Base-by-base conservation (phyloP, 2,329 filamentous ascomycete genomes). In the Colletotrichum filicis region DNA sequence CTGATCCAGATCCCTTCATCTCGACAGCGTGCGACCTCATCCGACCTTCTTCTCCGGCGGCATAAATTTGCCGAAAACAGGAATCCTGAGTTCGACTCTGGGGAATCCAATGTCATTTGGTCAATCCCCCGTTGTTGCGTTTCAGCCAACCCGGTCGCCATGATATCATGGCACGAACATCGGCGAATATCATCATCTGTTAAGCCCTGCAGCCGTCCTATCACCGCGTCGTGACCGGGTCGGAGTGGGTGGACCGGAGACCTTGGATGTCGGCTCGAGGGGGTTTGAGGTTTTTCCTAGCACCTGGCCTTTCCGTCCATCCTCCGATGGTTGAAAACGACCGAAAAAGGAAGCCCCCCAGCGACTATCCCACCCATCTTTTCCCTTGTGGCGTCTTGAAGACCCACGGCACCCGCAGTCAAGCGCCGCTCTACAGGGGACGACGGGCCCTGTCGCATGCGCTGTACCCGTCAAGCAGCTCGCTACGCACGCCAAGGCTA, bases 401-500 rank as follows among this genome's bases (percentile, higher is more conserved):
- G 66, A 49, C 14, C 66, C 60, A 69, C 67, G 60, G n/a, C 67
- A 70, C 28, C 63, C 68, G 63, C 26, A 61, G 63, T 49, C 68
- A 61, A 56, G 56, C 37, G 24, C 35, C 59, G 35, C 57, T 30
- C 28, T 46, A 32, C 65, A 68, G 59, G 65, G 65, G 58, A 32
- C 37, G 55, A 19, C 42, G 35, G n/a, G 49, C 49, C 61, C 55
- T 16, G 37, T 71, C 58, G 66, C 65, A 68, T 69, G 59, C 62
- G 63, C 70, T 70, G 66, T 69, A 56, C 42, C 60, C 66, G 66
- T 73, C 64, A 30, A 52, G 55, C 28, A 64, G 59, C 59, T 64
- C 70, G 70, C 69, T 68, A 72, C 68, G 30, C 32, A 35, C 68
- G 68, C 70, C 70, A 69, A 73, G 70, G 52, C 66, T 30, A 65